These are phyloP conservation scores for Ambispora gerdemannii DNA, from an alignment of 192 early-diverging fungal genomes.

Conservation along the genomic window DNA sequence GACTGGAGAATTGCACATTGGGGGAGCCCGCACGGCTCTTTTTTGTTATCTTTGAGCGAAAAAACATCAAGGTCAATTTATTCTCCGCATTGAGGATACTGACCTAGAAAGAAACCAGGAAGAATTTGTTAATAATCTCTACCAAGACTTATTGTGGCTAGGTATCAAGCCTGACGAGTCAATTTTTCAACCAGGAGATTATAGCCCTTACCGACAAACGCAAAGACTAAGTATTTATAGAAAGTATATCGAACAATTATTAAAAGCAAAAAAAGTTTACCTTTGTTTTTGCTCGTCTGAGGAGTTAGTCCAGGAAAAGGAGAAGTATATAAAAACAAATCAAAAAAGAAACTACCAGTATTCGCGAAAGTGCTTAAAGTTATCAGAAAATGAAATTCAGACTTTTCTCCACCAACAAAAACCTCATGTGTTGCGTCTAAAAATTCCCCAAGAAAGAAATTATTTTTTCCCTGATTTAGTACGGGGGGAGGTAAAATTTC, in stretches of 20 bases:
- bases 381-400: slow-evolving; percentile 62
- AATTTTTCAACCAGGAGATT: slow-evolving; percentile 10
- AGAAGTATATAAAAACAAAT: slow-evolving; percentile 49
- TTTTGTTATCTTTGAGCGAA: slow-evolving; percentile 82
- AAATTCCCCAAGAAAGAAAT: slow-evolving; percentile 55
- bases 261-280: slow-evolving; percentile 73
- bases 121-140: slow-evolving; percentile 7
- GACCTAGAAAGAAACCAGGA: slow-evolving; percentile 51
- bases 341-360: slow-evolving; percentile 61
- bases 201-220: slow-evolving; percentile 71
- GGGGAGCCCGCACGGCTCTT: slow-evolving; percentile 85
- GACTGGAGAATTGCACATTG: slow-evolving; percentile 88
- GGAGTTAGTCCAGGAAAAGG: slow-evolving; percentile 52
- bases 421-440: slow-evolving; percentile 68
- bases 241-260: slow-evolving; percentile 58
- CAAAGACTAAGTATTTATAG: slow-evolving; percentile 69
- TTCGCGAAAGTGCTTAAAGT: slow-evolving; percentile 70
- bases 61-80: slow-evolving; percentile 66
- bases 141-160: slow-evolving; percentile 15
- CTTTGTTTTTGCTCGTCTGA: slow-evolving; percentile 81
- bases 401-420: slow-evolving; percentile 50
- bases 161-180: slow-evolving; percentile 16
- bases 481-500: slow-evolving; percentile 68
- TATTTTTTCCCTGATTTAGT: slow-evolving; percentile 65
- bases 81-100: slow-evolving; percentile 91